A percentile compares a stretch with the other conserved stretches of the same genome.
These are phyloP conservation scores for Hypomyces perniciosus DNA, from an alignment of 2,329 filamentous ascomycete genomes.

Conservation along the genomic window DNA sequence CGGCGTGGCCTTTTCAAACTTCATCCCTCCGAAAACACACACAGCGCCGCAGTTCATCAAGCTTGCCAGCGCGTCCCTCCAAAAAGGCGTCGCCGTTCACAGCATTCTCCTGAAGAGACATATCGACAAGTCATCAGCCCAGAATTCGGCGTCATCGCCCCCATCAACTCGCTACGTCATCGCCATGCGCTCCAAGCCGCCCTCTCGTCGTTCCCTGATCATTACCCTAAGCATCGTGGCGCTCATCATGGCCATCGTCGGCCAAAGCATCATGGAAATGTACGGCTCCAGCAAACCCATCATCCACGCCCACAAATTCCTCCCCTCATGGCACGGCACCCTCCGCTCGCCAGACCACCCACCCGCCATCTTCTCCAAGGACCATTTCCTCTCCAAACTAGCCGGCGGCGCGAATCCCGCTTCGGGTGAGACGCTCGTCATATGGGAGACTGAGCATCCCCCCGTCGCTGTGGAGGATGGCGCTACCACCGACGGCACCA, in stretches of 20 bases:
- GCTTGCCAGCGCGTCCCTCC: conserved; percentile 75
- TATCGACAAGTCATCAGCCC: conserved; percentile 28
- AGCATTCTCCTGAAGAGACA: conserved; percentile 60
- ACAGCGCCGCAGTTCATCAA: conserved; percentile 46
- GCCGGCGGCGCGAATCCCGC: conserved; percentile 27
- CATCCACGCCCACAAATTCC: conserved; percentile 48
- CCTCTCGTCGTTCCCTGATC: conserved; percentile 46
- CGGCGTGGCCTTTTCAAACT: conserved; percentile 52
- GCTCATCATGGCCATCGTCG: conserved; percentile 54
- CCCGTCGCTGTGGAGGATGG: conserved; percentile 16
- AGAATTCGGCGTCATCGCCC: conserved; percentile 38
- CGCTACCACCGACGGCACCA: conserved; percentile 16
- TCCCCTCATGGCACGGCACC: conserved; percentile 42
- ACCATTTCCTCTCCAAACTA: conserved; percentile 33
- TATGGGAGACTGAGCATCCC: conserved; percentile 22
- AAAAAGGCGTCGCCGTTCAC: conserved; percentile 74
- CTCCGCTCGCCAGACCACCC: conserved; percentile 23
- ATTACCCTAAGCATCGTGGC: conserved; percentile 51
- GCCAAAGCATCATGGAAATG: conserved; percentile 60
- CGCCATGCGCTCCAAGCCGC: conserved; percentile 48
- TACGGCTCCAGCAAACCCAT: conserved; percentile 51
- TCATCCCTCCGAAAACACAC: conserved; percentile 46
- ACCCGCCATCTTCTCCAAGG: conserved; percentile 23
- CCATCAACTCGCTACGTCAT: conserved; percentile 60
- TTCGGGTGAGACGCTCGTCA: conserved; percentile 35